Evolutionary conservation across 139 green algal genomes (phyloP), one percentile per base, ranked within the genome.

Genomic region (Chlorella sp.): DNA sequence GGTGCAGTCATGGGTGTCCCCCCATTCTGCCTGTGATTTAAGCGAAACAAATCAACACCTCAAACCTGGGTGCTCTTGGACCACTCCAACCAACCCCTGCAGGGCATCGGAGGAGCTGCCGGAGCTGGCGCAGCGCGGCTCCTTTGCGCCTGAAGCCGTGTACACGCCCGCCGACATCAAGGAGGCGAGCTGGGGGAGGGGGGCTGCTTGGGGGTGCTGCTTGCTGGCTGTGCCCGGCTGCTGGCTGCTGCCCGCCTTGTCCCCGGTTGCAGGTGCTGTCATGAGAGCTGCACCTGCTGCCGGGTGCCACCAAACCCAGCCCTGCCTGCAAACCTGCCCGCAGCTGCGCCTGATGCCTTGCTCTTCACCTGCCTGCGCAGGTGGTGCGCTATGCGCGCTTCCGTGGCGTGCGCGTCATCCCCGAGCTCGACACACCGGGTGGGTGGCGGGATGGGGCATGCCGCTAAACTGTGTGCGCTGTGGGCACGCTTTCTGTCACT

Each of bases 381-480:
- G 82, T 95, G 51, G 83, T 93, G 54, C n/a, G 38, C 26, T 94
- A 91, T 74, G 92, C 91, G 1, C 72, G 65, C 13, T 51, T 51
- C 26, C 76, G 90, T 19, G 92, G 92, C 43, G 91, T 95, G 41
- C 56, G 90, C 13, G 88, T 95, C 30, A 83, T 95, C 28, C 84
- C 87, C 2, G 92, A 95, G 72, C 81, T 94, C 43, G 92, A 95
- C 86, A 90, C 76, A 6, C 92, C 92, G 38, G 76, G 76, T 82
- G 76, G 4, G 58, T 11, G 30, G 0, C 36, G 16, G 3, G 14
- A 36, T 46, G 30, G 36, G 1, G n/a, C n/a, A n/a, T n/a, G n/a
- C n/a, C n/a, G n/a, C n/a, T n/a, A n/a, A n/a, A n/a, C n/a, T n/a
- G n/a, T n/a, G n/a, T n/a, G n/a, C n/a, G n/a, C n/a, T n/a, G n/a